Base-by-base conservation (phyloP, 2,329 filamentous ascomycete species). In the Cylindrodendrum hubeiense region DNA sequence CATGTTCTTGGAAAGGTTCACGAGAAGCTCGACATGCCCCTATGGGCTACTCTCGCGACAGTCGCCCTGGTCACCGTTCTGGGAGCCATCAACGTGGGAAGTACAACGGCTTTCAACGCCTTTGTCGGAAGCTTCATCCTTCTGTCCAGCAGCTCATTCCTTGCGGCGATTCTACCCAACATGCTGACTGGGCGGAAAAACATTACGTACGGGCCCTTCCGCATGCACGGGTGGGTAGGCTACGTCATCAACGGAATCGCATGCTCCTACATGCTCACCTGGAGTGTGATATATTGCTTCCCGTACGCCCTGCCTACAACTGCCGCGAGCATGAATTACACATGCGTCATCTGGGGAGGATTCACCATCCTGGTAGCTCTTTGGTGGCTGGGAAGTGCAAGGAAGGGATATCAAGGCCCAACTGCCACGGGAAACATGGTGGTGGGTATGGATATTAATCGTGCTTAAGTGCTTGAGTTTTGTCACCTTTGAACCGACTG, bases 31-130 rank as follows among this genome's bases (percentile, higher is more conserved):
- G 72, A 76, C 15, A 79, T 80, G 74, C 81, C 80, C 5, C 54
- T 82, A 37, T 75, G 74, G 71, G 81, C 91, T 2, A 93, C 70
- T 71, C 79, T 74, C 68, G 84, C 79, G 78, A 84, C 85, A 24
- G 79, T 76, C 1, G 67, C 74, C 0, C 68, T 83, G 1, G 75
- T 81, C 0, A 88, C 88, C 0, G 75, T 90, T 3, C 80, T 93
- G 0, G 90, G 89, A 0, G 83, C 82, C 44, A 89, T 93, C 47
- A 92, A 91, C 68, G 84, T 93, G 1, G 90, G 87, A n/a, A 89
- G 83, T 65, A 85, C 83, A 1, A 90, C 89, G 0, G 91, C 91
- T 0, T 93, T 93, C 78, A 86, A 87, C 44, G 90, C 90, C 0
- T 87, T 93, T 26, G 86, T 92, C 8, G 88, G 88, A 10, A 79